Percentiles rank a stretch among this genome's conserved stretches.
phyloP scores from a whole-genome alignment of 2,329 filamentous ascomycete genomes.

The Fusarium falciforme region DNA sequence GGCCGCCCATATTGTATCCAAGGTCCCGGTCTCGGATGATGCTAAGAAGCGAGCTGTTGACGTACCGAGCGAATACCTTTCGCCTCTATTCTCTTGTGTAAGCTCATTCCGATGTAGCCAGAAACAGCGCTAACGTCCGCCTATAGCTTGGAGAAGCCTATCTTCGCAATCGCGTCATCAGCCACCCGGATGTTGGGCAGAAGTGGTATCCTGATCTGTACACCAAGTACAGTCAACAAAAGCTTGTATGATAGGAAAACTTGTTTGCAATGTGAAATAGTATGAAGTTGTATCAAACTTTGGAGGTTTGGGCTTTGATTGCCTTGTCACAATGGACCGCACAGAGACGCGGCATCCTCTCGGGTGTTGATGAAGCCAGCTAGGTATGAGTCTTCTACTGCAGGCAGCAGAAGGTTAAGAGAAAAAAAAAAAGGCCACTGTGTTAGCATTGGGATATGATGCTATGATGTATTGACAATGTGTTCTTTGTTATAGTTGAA shows the following conservation, averaged over 20 bases:
- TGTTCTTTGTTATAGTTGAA: too few species aligned
- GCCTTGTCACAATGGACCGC: neutral
- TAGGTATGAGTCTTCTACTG: too few species aligned
- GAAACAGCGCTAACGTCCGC: neutral
- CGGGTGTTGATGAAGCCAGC: too few species aligned
- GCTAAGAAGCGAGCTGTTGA: constrained; percentile 6
- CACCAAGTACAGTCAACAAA: constrained; percentile 7
- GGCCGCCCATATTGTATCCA: constrained; percentile 2
- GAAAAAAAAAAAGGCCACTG: too few species aligned
- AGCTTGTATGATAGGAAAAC: neutral
- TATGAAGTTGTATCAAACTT: neutral
- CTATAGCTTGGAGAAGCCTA: constrained; percentile 1
- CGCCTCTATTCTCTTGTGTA: constrained; percentile 4
- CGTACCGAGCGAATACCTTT: constrained; percentile 3
- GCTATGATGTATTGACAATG: too few species aligned
- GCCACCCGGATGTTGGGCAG: constrained; percentile 9
- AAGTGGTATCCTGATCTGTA: constrained; percentile 13
- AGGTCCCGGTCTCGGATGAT: neutral
- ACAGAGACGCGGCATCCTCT: neutral
- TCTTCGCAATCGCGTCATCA: constrained; percentile 6
- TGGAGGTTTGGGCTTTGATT: fast-evolving
- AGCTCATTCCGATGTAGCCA: neutral
- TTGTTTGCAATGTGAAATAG: neutral
- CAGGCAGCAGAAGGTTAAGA: too few species aligned
- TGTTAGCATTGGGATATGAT: too few species aligned